Conservation (phyloP, 2,329 filamentous ascomycete genomes). For the Dichotomopilus funicola region DNA sequence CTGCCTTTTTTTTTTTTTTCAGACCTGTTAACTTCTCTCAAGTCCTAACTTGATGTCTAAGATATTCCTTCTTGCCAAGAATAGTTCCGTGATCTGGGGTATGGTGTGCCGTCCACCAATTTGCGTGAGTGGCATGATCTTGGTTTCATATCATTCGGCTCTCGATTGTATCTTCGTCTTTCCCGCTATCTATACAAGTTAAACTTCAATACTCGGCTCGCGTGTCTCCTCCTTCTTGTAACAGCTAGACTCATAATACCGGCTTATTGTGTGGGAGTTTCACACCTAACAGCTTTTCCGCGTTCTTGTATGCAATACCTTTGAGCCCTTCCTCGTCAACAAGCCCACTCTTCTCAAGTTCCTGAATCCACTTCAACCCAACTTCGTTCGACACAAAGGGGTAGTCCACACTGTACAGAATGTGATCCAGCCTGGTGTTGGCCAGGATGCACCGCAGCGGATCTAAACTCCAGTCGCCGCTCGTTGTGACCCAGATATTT, state of each 20-base stretch:
- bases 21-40: too few species aligned
- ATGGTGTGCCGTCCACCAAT: too few species aligned
- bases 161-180: too few species aligned
- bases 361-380: constrained; percentile 41
- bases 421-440: constrained; percentile 41
- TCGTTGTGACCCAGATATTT: constrained; percentile 54
- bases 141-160: too few species aligned
- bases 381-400: constrained; percentile 46
- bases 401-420: constrained; percentile 53
- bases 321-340: constrained; percentile 43
- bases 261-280: background rate
- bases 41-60: too few species aligned
- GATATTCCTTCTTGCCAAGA: too few species aligned
- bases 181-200: background rate
- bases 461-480: constrained; percentile 44
- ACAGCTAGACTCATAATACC: too few species aligned
- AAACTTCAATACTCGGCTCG: too few species aligned
- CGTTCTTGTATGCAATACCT: constrained; percentile 44
- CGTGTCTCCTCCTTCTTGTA: too few species aligned
- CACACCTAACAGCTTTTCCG: constrained; percentile 37
- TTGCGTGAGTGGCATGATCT: too few species aligned
- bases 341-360: constrained; percentile 43
- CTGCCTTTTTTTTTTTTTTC: background rate
- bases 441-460: constrained; percentile 39
- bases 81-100: too few species aligned